Evolutionary conservation across 2,329 filamentous ascomycete species (phyloP), one percentile per base, ranked within the genome.

Genomic region (Talaromyces islandicus): DNA sequence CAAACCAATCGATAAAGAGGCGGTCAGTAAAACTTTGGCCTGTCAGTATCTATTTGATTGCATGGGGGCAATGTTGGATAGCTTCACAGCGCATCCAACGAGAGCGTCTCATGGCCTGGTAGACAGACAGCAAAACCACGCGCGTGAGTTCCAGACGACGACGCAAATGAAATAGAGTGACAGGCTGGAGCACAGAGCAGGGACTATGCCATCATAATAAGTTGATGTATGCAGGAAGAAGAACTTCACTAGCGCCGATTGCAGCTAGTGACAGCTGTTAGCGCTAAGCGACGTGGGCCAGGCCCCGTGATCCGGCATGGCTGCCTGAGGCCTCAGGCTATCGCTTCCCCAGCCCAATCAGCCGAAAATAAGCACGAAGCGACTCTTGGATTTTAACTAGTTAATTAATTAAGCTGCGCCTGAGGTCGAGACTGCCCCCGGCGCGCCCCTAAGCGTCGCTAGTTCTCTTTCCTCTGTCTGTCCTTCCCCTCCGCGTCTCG

Each of bases 401-500:
- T n/a, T n/a, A n/a, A n/a, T n/a, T n/a, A n/a, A n/a, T 51, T 17
- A 50, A 56, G 24, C 35, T 10, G 19, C 29, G 35, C 7, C 48
- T 27, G 14, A 29, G 48, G 48, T 52, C 48, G 24, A 27, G 21
- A 55, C 30, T 54, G 9, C 24, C 30, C 12, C 51, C 25, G 19
- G 19, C 53, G 25, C 19, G 19, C 5, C 30, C 35, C 38, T 35
- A 17, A 32, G 35, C 54, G 21, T 12, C 32, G 29, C 48, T 58
- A 38, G 32, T 41, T 41, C 48, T 54, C 50, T 46, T 21, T 56
- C 25, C 57, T n/a, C n/a, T n/a, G n/a, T 43, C 35, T 7, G 48
- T 38, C 27, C 32, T 41, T 24, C 65, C 68, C 66, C 67, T 54
- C 60, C 57, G 25, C 55, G 35, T 56, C 56, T 59, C 56, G 56